Evolutionary conservation across 1,139 yeast genomes (phyloP).

Genomic region (Starmera stellimalicola): DNA sequence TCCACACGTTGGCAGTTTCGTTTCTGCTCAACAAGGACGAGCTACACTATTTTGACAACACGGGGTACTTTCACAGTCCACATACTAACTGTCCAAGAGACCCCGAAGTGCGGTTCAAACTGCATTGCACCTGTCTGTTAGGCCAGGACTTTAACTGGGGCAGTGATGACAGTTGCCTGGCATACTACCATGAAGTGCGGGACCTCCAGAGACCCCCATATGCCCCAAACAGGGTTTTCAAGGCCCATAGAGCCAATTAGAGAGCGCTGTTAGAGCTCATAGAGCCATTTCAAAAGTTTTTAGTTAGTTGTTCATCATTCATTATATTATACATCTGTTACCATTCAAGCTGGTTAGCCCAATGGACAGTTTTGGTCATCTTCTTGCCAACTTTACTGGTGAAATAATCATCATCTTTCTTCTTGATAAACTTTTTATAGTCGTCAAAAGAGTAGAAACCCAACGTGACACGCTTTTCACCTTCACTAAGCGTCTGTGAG

Average conservation of each 20-base stretch:
- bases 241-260: constrained; percentile 6
- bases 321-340: constrained; percentile 16
- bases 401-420: background rate
- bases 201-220: constrained; percentile 33
- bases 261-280: constrained; percentile 1
- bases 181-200: constrained; percentile 38
- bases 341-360: constrained; percentile 52
- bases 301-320: background rate
- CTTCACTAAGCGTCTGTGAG: constrained; percentile 2
- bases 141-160: constrained; percentile 41
- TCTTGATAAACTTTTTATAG: constrained; percentile 7
- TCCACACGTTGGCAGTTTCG: constrained; percentile 51
- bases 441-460: constrained; percentile 15
- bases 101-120: constrained; percentile 34
- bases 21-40: constrained; percentile 35
- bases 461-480: constrained; percentile 7
- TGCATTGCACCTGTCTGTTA: constrained; percentile 39
- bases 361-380: constrained; percentile 19
- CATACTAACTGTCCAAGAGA: constrained; percentile 25
- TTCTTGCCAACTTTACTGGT: background rate
- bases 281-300: too few species aligned
- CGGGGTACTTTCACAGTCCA: constrained; percentile 58
- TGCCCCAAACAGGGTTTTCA: constrained; percentile 19
- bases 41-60: constrained; percentile 46
- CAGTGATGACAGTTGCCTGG: constrained; percentile 38